Base-by-base conservation (phyloP, 2,329 filamentous ascomycete genomes). In the Orbilia blumenaviensis region DNA sequence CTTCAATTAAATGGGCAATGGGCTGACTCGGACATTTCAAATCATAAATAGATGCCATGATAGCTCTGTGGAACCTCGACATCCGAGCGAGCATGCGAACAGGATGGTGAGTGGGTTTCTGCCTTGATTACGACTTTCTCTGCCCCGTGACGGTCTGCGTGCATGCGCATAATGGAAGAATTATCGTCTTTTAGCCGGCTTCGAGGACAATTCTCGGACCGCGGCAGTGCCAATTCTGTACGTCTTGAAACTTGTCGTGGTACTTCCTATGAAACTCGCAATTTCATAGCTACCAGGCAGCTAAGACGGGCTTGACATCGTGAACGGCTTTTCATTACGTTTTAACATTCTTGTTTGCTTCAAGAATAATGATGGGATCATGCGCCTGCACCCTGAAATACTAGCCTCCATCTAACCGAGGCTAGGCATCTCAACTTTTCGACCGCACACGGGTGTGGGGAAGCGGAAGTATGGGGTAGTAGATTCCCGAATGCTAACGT, bases 61-160 rank as follows among this genome's bases (percentile, higher is more conserved):
- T 75, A 50, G 52, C 29, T 68, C 63, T 63, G 88, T 89, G 79
- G 89, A 91, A 68, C 77, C 68, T 50, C 66, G 54, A 60, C 92
- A 96, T 83, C 84, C 87, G 6, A 90, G 92, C 78, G 92, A 95
- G 83, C 92, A 92, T 86, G 92, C 92, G 6, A 92, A 90, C 80
- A 86, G 92, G 56, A 95, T 95, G 91, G 73, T 77, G 64, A 69
- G 73, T 54, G 32, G 14, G 25, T 66, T 66, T 29, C 54, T 32
- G 48, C n/a, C 16, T 14, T 21, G 36, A 48, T 66, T 76, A 63
- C 67, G 21, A 32, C 14, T 14, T 25, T 36, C 21, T 23, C 56
- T 44, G n/a, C 68, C 68, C 58, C 54, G 69, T 66, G 69, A 74
- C 44, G 61, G 44, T 41, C 32, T 10, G 52, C 52, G 52, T 56